Base-by-base conservation (phyloP, 305 asterid genomes). In the Ilex paraguariensis region DNA sequence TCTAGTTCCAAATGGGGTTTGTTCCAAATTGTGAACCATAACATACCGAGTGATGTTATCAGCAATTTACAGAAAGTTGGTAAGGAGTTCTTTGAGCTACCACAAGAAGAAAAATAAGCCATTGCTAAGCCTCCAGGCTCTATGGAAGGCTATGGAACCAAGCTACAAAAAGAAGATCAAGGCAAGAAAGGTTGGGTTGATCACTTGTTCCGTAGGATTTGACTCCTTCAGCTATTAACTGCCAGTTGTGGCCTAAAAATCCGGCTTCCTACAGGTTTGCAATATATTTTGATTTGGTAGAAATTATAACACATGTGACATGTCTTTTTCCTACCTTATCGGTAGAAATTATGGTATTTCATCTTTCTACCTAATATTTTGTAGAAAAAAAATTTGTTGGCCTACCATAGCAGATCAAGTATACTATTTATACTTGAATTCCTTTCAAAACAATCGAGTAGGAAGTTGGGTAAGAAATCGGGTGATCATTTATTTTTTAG, bases 171-270 rank as follows among this genome's bases (percentile, higher is more conserved):
- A 33, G 88, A 83, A 59, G 42, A 71, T 7, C 86, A 72, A 14
- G 86, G 88, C 10, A 83, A 83, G 54, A 85, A 66, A 64, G 89
- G 95, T 9, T 87, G 95, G 95, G 89, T 84, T 15, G 95, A 83
- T 60, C 95, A 87, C 57, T 66, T 87, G 80, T 87, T 87, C 60
- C 88, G 84, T 42, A 77, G 45, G 77, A 61, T 83, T n/a, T 83
- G 87, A 88, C 95, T 45, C 81, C 86, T 62, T 14, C 76, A 3
- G 84, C 65, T 0, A 57, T 80, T 39, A 77, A 80, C 70, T 71
- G 75, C 67, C 71, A 33, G 14, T 82, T 72, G 57, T 87, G 95
- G 95, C 95, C 91, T 9, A 71, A 67, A 55, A 84, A 73, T 60
- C 95, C 91, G 31, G 69, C 88, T 4, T 66, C 77, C 21, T 86